Evolutionary conservation across 495 filamentous ascomycete species (phyloP).

Genomic region (Pyronema omphalodes): DNA sequence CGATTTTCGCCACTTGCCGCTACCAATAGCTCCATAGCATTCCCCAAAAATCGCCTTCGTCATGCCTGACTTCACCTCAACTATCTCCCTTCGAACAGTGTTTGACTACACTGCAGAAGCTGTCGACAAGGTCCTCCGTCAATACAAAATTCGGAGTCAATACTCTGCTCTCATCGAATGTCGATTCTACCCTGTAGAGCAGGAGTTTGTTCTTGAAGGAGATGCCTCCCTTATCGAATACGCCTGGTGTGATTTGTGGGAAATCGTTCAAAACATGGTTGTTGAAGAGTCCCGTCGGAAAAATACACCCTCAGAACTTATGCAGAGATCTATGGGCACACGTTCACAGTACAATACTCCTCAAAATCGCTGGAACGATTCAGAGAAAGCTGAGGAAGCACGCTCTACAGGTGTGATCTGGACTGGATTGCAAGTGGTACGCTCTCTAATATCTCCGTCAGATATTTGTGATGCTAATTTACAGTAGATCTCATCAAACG

Average conservation of each 20-base stretch:
- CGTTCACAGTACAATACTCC: too few species aligned
- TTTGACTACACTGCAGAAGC: slow-evolving; percentile 2
- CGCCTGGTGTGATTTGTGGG: not conserved
- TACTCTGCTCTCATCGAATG: not conserved
- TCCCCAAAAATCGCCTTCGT: too few species aligned
- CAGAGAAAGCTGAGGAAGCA: too few species aligned
- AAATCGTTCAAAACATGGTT: not conserved
- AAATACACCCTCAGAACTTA: not conserved
- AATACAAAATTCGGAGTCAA: not conserved
- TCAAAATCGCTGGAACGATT: too few species aligned
- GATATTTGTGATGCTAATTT: not conserved
- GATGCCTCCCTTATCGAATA: not conserved
- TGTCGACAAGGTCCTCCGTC: not conserved
- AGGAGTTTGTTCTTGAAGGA: slow-evolving; percentile 1
- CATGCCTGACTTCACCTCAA: not conserved
- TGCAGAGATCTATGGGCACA: not conserved
- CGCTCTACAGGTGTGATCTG: too few species aligned
- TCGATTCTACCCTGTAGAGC: not conserved
- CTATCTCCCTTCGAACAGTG: not conserved
- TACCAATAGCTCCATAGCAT: too few species aligned
- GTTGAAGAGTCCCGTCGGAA: not conserved
- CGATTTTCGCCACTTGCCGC: too few species aligned
- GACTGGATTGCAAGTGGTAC: too few species aligned
- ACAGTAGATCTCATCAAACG: not conserved
- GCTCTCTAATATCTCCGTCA: too few species aligned